Percentiles rank a stretch among this genome's conserved stretches.
Conservation (phyloP, 768 basidiomycete species). For the Gloeostereum incarnatum region DNA sequence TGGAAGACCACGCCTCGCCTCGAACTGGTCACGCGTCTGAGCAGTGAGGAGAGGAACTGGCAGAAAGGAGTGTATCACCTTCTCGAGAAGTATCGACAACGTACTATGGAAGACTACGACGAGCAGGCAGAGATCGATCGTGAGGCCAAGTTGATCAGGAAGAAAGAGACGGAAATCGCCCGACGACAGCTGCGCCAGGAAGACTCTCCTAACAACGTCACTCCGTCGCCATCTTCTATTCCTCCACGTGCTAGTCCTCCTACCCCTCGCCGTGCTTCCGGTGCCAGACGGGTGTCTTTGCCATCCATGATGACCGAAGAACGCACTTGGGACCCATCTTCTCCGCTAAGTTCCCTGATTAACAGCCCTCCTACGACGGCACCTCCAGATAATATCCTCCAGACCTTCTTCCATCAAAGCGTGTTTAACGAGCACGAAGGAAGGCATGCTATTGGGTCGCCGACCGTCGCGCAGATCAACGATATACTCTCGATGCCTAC, state of each 20-base stretch:
- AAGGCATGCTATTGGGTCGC: too few species aligned
- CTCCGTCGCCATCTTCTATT: slow-evolving; percentile 23
- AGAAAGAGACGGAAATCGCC: slow-evolving; percentile 18
- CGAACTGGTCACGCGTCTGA: slow-evolving; percentile 62
- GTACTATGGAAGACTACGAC: slow-evolving; percentile 64
- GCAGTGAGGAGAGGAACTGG: slow-evolving; percentile 67
- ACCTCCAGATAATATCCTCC: slow-evolving; percentile 66
- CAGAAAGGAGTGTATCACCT: slow-evolving; percentile 95
- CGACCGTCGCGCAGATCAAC: slow-evolving; percentile 66
- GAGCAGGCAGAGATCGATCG: slow-evolving; percentile 50
- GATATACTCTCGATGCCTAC: slow-evolving; percentile 58
- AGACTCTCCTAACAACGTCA: slow-evolving; percentile 14
- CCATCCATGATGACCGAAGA: slow-evolving; percentile 6
- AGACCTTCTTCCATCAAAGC: slow-evolving; percentile 80
- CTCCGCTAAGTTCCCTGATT: background rate
- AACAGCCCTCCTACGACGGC: slow-evolving; percentile 34
- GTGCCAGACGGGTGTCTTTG: slow-evolving; percentile 16
- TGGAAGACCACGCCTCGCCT: slow-evolving; percentile 78
- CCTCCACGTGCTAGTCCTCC: slow-evolving; percentile 50
- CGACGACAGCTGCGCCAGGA: slow-evolving; percentile 11
- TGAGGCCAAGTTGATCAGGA: slow-evolving; percentile 25
- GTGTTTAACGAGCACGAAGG: too few species aligned
- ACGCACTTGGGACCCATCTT: background rate
- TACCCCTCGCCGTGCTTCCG: slow-evolving; percentile 49
- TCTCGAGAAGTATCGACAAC: slow-evolving; percentile 74